Conservation (phyloP, 768 basidiomycete species). For the Collybia nuda region DNA sequence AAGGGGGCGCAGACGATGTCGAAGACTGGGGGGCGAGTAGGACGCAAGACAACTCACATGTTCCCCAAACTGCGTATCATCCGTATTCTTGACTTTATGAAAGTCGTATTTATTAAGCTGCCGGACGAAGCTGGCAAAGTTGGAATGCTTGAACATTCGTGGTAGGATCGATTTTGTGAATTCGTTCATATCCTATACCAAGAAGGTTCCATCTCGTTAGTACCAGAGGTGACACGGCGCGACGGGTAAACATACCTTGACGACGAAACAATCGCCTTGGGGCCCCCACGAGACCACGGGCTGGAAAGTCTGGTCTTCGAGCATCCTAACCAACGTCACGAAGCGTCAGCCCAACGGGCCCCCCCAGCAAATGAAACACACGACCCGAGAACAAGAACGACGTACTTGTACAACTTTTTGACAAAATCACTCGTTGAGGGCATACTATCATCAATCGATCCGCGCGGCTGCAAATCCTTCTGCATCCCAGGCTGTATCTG, state of each 20-base stretch:
- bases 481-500: slow-evolving; percentile 3
- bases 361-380: no score
- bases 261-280: slow-evolving; percentile 85
- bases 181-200: slow-evolving; percentile 95
- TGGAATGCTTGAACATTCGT: slow-evolving; percentile 93
- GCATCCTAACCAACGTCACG: slow-evolving; percentile 62
- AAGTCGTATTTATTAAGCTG: slow-evolving; percentile 98
- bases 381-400: no score
- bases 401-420: slow-evolving; percentile 90
- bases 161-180: slow-evolving; percentile 91
- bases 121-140: slow-evolving; percentile 89
- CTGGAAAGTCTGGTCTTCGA: slow-evolving; percentile 74
- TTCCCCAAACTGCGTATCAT: slow-evolving; percentile 71
- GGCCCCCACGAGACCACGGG: slow-evolving; percentile 84
- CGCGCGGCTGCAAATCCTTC: slow-evolving; percentile 3
- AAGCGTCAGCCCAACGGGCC: no score
- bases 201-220: no score
- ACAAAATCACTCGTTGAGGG: slow-evolving; percentile 92
- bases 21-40: no score
- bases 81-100: slow-evolving; percentile 92
- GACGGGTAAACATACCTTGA: slow-evolving; percentile 50
- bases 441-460: slow-evolving; percentile 64
- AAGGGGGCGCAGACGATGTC: no score
- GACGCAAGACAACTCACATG: slow-evolving; percentile 37
- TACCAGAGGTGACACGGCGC: no score